These are phyloP conservation scores for Phyllosticta capitalensis DNA, from an alignment of 2,329 filamentous ascomycete species.

Conservation along the genomic window DNA sequence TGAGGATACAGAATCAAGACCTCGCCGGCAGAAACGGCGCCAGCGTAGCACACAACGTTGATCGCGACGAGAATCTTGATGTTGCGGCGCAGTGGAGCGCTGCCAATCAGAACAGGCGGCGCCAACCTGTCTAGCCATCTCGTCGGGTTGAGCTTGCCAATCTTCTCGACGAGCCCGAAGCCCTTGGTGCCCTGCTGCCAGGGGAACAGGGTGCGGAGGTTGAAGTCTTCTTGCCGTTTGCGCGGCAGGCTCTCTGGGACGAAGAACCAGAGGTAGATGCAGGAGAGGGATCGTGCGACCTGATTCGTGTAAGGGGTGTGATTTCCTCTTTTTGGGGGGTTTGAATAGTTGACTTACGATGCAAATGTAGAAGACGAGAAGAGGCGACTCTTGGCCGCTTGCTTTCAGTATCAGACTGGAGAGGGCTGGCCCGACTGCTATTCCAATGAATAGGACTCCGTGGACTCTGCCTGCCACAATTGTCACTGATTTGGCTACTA, in stretches of 20 bases:
- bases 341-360: background rate
- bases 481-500: background rate
- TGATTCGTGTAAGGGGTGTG: background rate
- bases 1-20: slow-evolving; percentile 13
- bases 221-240: background rate
- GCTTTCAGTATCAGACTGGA: slow-evolving; percentile 6
- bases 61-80: slow-evolving; percentile 10
- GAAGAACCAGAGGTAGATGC: slow-evolving; percentile 11
- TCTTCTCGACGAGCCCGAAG: background rate
- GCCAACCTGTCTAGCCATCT: slow-evolving; percentile 9
- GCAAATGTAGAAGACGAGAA: slow-evolving; percentile 14
- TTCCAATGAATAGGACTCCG: slow-evolving; percentile 14
- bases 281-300: slow-evolving; percentile 10
- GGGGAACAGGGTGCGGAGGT: background rate
- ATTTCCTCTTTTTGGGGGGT: too few species aligned
- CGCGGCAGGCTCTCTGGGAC: slow-evolving; percentile 10
- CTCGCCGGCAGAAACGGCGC: slow-evolving; percentile 7
- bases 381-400: slow-evolving; percentile 5
- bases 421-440: slow-evolving; percentile 12
- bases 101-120: background rate
- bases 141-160: slow-evolving; percentile 7
- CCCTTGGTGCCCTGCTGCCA: slow-evolving; percentile 1
- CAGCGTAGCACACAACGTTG: slow-evolving; percentile 12
- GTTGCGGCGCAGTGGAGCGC: slow-evolving; percentile 7
- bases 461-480: slow-evolving; percentile 9